Base-by-base conservation (phyloP, 352 stramenopile species). In the Phytophthora hibernalis region DNA sequence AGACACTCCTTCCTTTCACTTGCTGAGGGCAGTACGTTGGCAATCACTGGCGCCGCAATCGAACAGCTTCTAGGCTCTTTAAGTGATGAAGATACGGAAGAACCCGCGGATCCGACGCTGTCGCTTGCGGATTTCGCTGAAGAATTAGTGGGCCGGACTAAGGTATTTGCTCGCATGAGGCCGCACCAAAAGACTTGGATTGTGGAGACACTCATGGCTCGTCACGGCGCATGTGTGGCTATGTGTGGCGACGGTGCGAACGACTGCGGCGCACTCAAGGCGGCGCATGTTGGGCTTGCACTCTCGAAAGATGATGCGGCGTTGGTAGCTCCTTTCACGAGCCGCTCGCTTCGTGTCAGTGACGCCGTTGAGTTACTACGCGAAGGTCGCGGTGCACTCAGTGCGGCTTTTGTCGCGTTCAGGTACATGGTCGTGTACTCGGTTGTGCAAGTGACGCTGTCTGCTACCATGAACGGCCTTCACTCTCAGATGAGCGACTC, bases 371-470 rank as follows among this genome's bases (percentile, higher is more conserved):
- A 91, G 53, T 61, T 98, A 20, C 54, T 98, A 11, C 81, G 79
- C 28, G 94, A 98, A 74, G 94, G 94, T 31, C 85, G 92, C 16
- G 95, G 91, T 47, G 87, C 92, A 28, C 78, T 98, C 15, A 93
- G 89, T 55, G 95, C 91, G 40, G 90, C 93, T 24, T 93, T 98
- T 24, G 79, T 92, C 7, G 76, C 79, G 5, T 98, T 97, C 75
- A 94, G 96, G 53, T 98, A 89, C 68, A 95, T 97, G 85, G 91
- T 98, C 44, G 80, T 98, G 45, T 98, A 97, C 77, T 91, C 90
- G 47, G 86, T 97, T 65, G 83, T 97, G 33, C 87, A 96, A 67
- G 79, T 93, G 16, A 90, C 82, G 12, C 66, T 92, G 65, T 74
- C 83, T 33, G 80, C 82, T 24, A 62, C 87, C 6, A 85, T 92